Evolutionary conservation across 225 moss, liverwort and hornwort genomes (phyloP).

Genomic region (Pseudisothecium myosuroides): DNA sequence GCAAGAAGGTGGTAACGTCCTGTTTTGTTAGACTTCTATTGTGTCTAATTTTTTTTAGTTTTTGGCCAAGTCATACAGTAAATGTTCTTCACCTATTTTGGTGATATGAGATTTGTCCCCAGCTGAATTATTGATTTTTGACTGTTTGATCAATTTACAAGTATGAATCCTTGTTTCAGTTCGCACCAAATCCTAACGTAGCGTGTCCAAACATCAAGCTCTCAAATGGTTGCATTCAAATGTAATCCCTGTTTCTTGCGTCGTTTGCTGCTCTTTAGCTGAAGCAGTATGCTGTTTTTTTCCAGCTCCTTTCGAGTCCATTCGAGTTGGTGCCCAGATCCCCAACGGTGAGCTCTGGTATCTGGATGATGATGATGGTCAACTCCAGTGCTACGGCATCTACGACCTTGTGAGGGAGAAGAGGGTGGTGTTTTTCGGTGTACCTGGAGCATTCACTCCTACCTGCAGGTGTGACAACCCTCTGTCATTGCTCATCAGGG

Average conservation of each 20-base stretch:
- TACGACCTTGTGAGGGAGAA: constrained; percentile 42
- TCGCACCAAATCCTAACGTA: neutral
- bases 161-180: neutral
- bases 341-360: constrained; percentile 34
- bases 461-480: constrained; percentile 38
- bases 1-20: constrained; percentile 4
- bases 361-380: constrained; percentile 46
- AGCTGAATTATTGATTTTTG: neutral
- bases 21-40: neutral
- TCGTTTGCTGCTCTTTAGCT: neutral
- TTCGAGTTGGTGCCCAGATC: constrained; percentile 45
- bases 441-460: constrained; percentile 69
- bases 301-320: constrained; percentile 29
- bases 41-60: neutral
- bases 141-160: neutral
- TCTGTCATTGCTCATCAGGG: neutral
- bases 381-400: constrained; percentile 33
- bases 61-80: neutral
- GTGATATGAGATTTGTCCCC: neutral
- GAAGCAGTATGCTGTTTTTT: neutral
- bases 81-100: neutral
- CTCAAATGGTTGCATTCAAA: neutral
- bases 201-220: neutral
- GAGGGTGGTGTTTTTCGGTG: constrained; percentile 52
- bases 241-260: neutral